Evolutionary conservation across 306 rosid species (phyloP), one percentile per base, ranked within the genome.

Genomic region (Betula pendula): DNA sequence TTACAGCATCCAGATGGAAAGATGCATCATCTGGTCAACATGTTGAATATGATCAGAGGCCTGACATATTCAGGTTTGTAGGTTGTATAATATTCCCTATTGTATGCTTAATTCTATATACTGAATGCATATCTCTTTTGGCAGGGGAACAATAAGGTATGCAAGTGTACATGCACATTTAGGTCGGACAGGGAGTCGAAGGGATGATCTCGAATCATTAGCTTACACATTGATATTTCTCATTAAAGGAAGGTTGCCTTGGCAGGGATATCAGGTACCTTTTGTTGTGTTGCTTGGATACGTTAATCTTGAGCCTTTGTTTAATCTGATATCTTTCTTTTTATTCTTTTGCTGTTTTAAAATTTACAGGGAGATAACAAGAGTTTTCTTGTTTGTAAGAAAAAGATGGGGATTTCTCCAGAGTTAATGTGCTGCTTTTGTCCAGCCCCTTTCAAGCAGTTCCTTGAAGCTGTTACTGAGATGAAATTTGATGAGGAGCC

Each of bases 81-180:
- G 72, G 67, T 27, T 22, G 51, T n/a, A 1, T 33, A 40, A 31
- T 6, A 68, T 68, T 80, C 9, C 10, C 14, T 35, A 66, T 47
- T 6, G 31, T 60, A 50, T 70, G 25, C 62, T 63, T 49, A 48
- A 67, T 44, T 53, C 68, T 72, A 44, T 40, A n/a, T 63, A 65
- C 77, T 68, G 9, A 71, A 75, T 66, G 55, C 47, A 31, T 74
- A 56, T 66, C 78, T 73, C 75, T 75, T 72, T 79, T 68, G 74
- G 72, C 88, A 93, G 98, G 89, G 98, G 98, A 76, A 93, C 98
- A 8, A 88, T 93, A 80, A 87, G 98, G 83, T 93, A 93, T 90
- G 98, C 97, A 59, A 93, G 98, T 78, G 98, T 93, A 60, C 97
- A 93, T 84, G 98, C 98, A 29, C 98, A 93, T 88, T 84, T 93